A percentile compares a stretch with the other conserved stretches of the same genome.
phyloP scores from a whole-genome alignment of 495 filamentous ascomycete genomes.

The Xanthoparmelia taractica region DNA sequence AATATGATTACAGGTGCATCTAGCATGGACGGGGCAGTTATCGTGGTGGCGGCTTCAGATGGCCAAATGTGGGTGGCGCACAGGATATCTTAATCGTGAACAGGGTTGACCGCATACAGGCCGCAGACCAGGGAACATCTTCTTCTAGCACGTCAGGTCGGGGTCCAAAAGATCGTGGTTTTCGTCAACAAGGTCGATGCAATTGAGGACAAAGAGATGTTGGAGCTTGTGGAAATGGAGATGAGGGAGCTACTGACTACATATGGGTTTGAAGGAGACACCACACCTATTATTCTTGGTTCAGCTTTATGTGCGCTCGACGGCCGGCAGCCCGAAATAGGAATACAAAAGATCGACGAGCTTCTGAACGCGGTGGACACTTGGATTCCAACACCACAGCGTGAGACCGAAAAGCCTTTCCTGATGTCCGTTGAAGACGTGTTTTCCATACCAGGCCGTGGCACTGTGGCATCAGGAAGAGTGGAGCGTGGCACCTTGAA shows the following conservation, averaged over 20 bases:
- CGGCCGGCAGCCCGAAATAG: constrained; percentile 77
- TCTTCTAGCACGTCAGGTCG: constrained; percentile 93
- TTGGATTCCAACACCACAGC: constrained; percentile 92
- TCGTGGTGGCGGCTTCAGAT: constrained; percentile 96
- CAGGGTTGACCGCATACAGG: constrained; percentile 37
- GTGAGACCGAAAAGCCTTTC: constrained; percentile 93
- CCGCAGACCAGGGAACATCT: constrained; percentile 98
- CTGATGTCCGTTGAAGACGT: constrained; percentile 98
- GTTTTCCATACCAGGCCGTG: constrained; percentile 95
- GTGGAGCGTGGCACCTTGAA: constrained; percentile 92
- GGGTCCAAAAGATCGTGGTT: constrained; percentile 94
- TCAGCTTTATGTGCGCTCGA: constrained; percentile 96
- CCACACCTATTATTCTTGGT: constrained; percentile 92
- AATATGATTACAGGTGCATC: constrained; percentile 99
- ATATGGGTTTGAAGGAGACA: constrained; percentile 97
- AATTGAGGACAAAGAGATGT: constrained; percentile 95
- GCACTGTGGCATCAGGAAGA: constrained; percentile 92
- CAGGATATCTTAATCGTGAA: neutral
- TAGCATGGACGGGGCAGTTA: constrained; percentile 96
- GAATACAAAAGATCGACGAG: constrained; percentile 74
- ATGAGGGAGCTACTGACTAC: constrained; percentile 90
- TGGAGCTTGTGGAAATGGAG: constrained; percentile 99
- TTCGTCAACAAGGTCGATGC: constrained; percentile 99
- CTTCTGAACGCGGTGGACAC: constrained; percentile 83
- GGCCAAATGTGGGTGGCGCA: constrained; percentile 72